Evolutionary conservation across 768 basidiomycete species (phyloP).

Genomic region (Collybia sordida): DNA sequence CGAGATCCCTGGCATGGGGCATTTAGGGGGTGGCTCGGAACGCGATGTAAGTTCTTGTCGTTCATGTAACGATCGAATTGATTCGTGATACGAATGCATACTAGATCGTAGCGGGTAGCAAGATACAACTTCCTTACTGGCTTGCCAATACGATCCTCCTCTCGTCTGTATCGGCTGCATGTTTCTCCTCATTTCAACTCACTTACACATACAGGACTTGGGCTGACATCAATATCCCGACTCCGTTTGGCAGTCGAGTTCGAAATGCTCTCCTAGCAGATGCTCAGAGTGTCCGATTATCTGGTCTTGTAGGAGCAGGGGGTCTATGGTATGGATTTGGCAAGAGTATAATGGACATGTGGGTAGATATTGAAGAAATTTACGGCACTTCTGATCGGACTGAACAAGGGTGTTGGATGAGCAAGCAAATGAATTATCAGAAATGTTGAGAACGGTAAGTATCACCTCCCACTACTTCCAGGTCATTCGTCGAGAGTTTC

Average conservation of each 20-base stretch:
- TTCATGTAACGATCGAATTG: neutral
- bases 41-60: constrained; percentile 59
- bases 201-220: constrained; percentile 63
- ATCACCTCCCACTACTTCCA: neutral
- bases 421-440: constrained; percentile 70
- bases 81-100: neutral
- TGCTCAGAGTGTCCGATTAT: constrained; percentile 78
- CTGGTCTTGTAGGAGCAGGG: constrained; percentile 81
- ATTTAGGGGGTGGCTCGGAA: constrained; percentile 84
- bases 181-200: neutral
- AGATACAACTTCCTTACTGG: constrained; percentile 88
- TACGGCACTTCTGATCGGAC: neutral
- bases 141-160: constrained; percentile 83
- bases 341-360: constrained; percentile 84
- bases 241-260: constrained; percentile 74
- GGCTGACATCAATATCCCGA: constrained; percentile 85
- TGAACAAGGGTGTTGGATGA: constrained; percentile 60
- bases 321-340: constrained; percentile 95
- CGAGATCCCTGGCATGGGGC: constrained; percentile 82
- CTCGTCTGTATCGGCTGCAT: constrained; percentile 46
- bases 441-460: constrained; percentile 64
- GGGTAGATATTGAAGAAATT: constrained; percentile 9
- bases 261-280: constrained; percentile 89
- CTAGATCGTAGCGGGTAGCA: constrained; percentile 81
- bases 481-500: neutral